These are phyloP conservation scores for Nemophila menziesii DNA, from an alignment of 257 asterid genomes.

Conservation along the genomic window DNA sequence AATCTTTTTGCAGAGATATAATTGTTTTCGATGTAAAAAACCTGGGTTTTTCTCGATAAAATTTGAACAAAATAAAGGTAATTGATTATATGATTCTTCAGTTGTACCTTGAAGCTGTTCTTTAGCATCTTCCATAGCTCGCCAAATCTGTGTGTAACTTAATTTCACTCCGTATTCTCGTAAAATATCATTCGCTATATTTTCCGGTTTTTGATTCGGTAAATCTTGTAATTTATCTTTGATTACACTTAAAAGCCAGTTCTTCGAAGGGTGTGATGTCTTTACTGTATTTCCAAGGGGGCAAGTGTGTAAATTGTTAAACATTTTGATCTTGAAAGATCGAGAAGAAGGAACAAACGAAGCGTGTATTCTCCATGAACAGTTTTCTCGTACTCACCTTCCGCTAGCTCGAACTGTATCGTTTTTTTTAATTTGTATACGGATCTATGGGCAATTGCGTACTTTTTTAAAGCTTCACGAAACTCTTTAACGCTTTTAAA, in stretches of 20 bases:
- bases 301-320: conserved; percentile 56
- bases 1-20: no score
- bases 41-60: conserved; percentile 63
- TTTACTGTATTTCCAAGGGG: conserved; percentile 78
- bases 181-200: conserved; percentile 67
- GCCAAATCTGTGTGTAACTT: conserved; percentile 59
- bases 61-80: conserved; percentile 60
- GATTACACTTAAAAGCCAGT: conserved; percentile 67
- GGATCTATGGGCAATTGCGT: conserved; percentile 72
- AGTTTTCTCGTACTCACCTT: conserved; percentile 60
- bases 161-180: conserved; percentile 63
- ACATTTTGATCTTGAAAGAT: conserved; percentile 58
- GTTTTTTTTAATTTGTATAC: conserved; percentile 63
- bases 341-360: conserved; percentile 60
- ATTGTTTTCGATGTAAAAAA: no score
- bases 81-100: conserved; percentile 57
- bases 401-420: conserved; percentile 74
- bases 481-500: conserved; percentile 71
- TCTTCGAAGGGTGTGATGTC: conserved; percentile 70
- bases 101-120: conserved; percentile 81
- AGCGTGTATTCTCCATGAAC: conserved; percentile 86
- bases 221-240: conserved; percentile 64
- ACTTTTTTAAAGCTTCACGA: conserved; percentile 67
- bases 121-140: conserved; percentile 69
- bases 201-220: conserved; percentile 70